These are phyloP conservation scores for Rhizophora mangle DNA, from an alignment of 345 rosid genomes.

Conservation along the genomic window DNA sequence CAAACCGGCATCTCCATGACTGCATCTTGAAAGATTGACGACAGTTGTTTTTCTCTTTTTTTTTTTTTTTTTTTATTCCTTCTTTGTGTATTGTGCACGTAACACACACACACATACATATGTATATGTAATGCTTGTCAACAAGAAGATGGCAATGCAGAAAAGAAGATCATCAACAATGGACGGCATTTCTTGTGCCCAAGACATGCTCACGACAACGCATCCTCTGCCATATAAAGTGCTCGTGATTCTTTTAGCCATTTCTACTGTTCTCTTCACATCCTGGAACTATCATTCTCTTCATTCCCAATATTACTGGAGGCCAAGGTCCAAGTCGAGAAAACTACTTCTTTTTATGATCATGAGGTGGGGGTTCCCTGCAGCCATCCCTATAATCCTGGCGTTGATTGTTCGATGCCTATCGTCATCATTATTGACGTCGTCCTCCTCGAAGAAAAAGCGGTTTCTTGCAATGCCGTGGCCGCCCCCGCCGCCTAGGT, in stretches of 20 bases:
- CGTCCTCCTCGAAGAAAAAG: not conserved
- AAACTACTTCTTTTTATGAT: not conserved
- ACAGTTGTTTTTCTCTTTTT: too few species aligned
- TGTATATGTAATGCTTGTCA: too few species aligned
- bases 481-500: not conserved
- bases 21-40: too few species aligned
- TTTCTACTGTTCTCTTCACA: not conserved
- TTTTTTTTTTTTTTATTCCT: too few species aligned
- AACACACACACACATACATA: too few species aligned
- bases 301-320: not conserved
- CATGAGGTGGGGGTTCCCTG: constrained; percentile 1
- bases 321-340: not conserved
- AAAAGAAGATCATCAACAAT: not conserved
- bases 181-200: not conserved
- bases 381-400: constrained; percentile 2
- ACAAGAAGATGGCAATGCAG: not conserved
- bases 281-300: not conserved
- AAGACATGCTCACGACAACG: not conserved
- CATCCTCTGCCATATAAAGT: constrained; percentile 10
- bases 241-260: not conserved
- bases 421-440: not conserved
- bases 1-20: too few species aligned
- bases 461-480: not conserved
- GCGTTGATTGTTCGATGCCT: constrained; percentile 8
- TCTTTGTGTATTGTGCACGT: too few species aligned